These are phyloP conservation scores for Coriaria nepalensis DNA, from an alignment of 306 rosid species.

Conservation along the genomic window DNA sequence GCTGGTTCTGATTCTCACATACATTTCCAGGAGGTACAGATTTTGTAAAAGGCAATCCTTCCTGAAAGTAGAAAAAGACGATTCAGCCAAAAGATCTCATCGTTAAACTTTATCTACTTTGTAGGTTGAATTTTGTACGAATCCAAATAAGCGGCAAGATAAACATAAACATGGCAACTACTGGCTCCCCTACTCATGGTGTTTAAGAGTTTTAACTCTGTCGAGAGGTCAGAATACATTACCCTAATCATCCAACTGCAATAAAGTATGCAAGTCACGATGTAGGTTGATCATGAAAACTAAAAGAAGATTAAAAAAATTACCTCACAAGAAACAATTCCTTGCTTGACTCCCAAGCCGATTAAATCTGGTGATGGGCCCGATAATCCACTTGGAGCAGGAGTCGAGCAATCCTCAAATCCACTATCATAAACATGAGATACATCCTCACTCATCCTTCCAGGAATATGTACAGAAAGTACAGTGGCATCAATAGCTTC, in stretches of 20 bases:
- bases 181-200: too few relatives aligned
- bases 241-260: too few relatives aligned
- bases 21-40: conserved; percentile 25
- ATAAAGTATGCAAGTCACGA: too few relatives aligned
- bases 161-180: too few relatives aligned
- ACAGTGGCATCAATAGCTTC: conserved; percentile 24
- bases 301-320: conserved; percentile 2
- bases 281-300: neutral
- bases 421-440: conserved; percentile 32
- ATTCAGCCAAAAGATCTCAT: conserved; percentile 8
- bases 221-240: neutral
- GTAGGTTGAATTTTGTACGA: too few relatives aligned
- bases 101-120: too few relatives aligned
- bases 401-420: conserved; percentile 35
- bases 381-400: conserved; percentile 26
- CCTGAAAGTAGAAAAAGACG: conserved; percentile 35
- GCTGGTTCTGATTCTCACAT: conserved; percentile 58
- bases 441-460: conserved; percentile 27
- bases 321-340: conserved; percentile 56
- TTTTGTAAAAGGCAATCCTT: conserved; percentile 39
- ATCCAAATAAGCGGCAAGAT: too few relatives aligned
- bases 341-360: conserved; percentile 28
- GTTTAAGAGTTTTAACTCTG: too few relatives aligned
- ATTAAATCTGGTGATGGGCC: conserved; percentile 28
- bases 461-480: conserved; percentile 19